phyloP scores from a whole-genome alignment of 352 stramenopile genomes.

The Phytophthora tubulina region DNA sequence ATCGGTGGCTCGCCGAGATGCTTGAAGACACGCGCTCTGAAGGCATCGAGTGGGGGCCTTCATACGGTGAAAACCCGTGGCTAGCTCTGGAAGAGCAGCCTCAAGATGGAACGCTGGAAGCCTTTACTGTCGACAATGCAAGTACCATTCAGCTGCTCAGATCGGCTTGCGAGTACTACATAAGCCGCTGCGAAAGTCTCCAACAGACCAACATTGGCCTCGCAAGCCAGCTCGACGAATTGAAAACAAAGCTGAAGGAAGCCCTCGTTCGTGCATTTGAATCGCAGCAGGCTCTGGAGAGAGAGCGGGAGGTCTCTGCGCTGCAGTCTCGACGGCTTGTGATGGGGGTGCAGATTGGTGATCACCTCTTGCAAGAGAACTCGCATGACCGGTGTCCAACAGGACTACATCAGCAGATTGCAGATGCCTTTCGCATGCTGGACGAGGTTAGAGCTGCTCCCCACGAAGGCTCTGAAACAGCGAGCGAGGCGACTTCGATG shows the following conservation, averaged over 20 bases:
- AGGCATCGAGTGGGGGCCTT: constrained; percentile 30
- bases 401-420: constrained; percentile 23
- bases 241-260: constrained; percentile 37
- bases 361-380: constrained; percentile 15
- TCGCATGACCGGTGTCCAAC: neutral
- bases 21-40: constrained; percentile 31
- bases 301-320: constrained; percentile 23
- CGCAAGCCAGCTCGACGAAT: constrained; percentile 15
- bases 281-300: constrained; percentile 27
- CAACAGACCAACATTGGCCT: constrained; percentile 28
- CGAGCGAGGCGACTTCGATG: neutral
- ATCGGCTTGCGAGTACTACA: constrained; percentile 41
- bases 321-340: constrained; percentile 30
- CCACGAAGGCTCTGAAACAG: constrained; percentile 10
- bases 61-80: constrained; percentile 28
- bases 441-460: neutral
- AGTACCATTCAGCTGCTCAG: constrained; percentile 37
- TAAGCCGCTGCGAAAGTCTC: constrained; percentile 35
- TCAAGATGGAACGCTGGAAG: constrained; percentile 14
- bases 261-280: constrained; percentile 35
- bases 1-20: constrained; percentile 43
- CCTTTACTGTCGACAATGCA: constrained; percentile 18
- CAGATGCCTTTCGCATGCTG: constrained; percentile 16
- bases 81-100: constrained; percentile 32
- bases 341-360: constrained; percentile 7